phyloP scores from a whole-genome alignment of 179 eudicot genomes.

The Silene vulgaris region DNA sequence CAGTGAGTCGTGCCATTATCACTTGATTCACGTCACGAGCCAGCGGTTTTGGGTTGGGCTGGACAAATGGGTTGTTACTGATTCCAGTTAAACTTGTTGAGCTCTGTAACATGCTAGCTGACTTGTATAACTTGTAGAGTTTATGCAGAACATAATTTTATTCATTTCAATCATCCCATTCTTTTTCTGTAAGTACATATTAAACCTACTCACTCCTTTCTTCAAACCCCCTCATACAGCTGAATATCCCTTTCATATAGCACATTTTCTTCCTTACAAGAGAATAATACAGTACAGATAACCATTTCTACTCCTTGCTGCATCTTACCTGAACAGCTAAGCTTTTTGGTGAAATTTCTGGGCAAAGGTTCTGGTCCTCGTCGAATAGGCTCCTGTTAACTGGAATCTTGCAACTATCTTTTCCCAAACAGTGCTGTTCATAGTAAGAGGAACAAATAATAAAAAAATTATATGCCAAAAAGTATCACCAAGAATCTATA shows the following conservation, averaged over 20 bases:
- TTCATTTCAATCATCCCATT: not conserved
- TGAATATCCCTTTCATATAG: not conserved
- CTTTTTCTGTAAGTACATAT: not conserved
- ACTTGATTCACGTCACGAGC: too few species aligned
- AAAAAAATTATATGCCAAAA: not conserved
- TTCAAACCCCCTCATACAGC: not conserved
- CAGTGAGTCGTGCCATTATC: too few species aligned
- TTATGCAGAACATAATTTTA: not conserved
- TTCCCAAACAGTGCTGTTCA: conserved; percentile 58
- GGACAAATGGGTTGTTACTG: too few species aligned
- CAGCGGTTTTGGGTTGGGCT: too few species aligned
- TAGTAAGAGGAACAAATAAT: not conserved
- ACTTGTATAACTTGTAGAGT: too few species aligned
- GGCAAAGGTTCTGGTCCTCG: conserved; percentile 35
- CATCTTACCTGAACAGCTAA: conserved; percentile 68
- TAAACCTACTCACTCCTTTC: not conserved
- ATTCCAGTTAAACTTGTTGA: too few species aligned
- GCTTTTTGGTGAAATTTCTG: conserved; percentile 34
- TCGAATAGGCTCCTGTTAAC: conserved; percentile 38
- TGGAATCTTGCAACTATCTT: conserved; percentile 50
- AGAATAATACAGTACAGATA: not conserved
- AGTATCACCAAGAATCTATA: not conserved
- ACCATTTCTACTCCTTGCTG: conserved; percentile 23
- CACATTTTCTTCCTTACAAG: conserved; percentile 4
- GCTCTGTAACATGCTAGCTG: too few species aligned